Base-by-base conservation (phyloP, 768 basidiomycete species). In the Russula virescens region DNA sequence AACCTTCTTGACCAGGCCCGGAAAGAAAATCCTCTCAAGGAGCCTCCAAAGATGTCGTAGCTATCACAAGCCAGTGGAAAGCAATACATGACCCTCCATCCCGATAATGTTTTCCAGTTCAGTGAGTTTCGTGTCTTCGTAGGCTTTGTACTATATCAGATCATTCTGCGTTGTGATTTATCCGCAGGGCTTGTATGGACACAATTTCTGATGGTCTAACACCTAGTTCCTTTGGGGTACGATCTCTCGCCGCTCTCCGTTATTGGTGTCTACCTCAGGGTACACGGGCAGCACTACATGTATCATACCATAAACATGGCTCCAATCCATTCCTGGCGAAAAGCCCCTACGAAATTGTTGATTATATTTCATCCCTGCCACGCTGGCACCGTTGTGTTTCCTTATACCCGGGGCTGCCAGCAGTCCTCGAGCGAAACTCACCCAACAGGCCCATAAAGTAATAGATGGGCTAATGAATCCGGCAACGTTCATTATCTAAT, bases 1-100 rank as follows among this genome's bases (percentile, higher is more conserved):
- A 81, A 81, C 1, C 73, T 97, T 55, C 77, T 98, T 1, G 81
- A 87, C 53, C 88, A 92, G 69, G 92, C 95, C 26, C 68, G 74
- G 9, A 55, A 64, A 38, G 73, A 74, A 48, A 73, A 75, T 52
- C 74, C 74, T 3, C 66, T 91, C 66, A 83, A 79, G 45, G 83
- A 86, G 25, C 83, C 84, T 5, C 79, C 81, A 23, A 78, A 82
- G 11, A 74, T 78, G 38, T 66, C 76, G 46, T 55, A 58, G 26
- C 56, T 61, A 49, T 56, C 68, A 34, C 58, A 66, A 10, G 62
- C 46, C n/a, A 51, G 31, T 31, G 9, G 49, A n/a, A 34, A 16
- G 47, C 2, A 9, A 10, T 21, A 13, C 48, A 21, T 18, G 16
- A 23, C 25, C 19, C 5, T 9, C 25, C 19, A 19, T 21, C n/a